These are phyloP conservation scores for Gardenia jasminoides DNA, from an alignment of 257 asterid species.

Conservation along the genomic window DNA sequence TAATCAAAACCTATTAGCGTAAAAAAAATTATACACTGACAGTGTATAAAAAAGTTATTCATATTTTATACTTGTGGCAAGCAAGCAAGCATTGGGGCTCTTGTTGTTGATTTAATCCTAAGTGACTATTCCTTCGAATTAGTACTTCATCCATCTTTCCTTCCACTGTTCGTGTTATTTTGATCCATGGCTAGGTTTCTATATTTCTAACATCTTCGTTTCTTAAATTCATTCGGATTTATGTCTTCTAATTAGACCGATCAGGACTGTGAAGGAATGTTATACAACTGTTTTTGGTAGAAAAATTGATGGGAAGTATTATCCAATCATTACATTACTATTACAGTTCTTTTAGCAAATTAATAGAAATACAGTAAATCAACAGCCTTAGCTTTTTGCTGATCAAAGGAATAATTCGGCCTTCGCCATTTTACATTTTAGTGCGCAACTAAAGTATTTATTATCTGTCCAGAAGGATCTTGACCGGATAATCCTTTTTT, in stretches of 20 bases:
- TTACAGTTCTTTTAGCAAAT: not conserved
- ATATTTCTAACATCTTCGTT: too few relatives aligned
- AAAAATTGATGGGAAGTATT: not conserved
- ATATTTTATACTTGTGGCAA: too few relatives aligned
- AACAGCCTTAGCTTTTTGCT: not conserved
- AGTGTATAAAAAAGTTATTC: too few relatives aligned
- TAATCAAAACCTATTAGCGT: too few relatives aligned
- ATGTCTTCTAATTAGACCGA: not conserved
- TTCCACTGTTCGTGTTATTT: too few relatives aligned
- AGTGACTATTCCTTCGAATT: too few relatives aligned
- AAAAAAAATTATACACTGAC: too few relatives aligned
- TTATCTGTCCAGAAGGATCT: conserved; percentile 1
- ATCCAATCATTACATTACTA: not conserved
- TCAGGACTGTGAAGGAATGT: not conserved
- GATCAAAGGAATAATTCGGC: not conserved
- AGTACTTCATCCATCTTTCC: too few relatives aligned
- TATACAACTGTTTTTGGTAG: not conserved
- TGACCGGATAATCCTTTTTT: not conserved
- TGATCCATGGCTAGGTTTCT: too few relatives aligned
- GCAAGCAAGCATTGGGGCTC: too few relatives aligned
- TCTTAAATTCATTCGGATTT: not conserved
- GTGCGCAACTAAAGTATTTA: not conserved
- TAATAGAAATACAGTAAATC: not conserved
- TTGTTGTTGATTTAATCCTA: too few relatives aligned
- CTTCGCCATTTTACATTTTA: not conserved